A percentile compares a stretch with the other conserved stretches of the same genome.
Conservation (phyloP, 2,329 filamentous ascomycete species). For the Podosphaera aphanis region DNA sequence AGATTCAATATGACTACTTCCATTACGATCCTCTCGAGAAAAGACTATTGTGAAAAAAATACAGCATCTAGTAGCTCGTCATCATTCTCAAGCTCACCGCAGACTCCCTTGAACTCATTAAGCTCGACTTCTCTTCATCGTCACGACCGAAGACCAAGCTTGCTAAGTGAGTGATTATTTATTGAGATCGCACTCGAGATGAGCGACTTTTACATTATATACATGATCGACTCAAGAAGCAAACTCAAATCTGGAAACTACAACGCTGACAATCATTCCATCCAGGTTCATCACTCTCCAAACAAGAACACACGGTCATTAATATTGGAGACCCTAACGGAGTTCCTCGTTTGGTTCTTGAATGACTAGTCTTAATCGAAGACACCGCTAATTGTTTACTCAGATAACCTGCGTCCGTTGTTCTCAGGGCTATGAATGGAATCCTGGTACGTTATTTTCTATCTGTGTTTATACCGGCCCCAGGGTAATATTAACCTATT, state of each 20-base stretch:
- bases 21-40: slow-evolving; percentile 38
- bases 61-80: slow-evolving; percentile 23
- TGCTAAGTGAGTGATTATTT: slow-evolving; percentile 28
- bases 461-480: neutral
- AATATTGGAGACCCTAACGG: slow-evolving; percentile 54
- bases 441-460: slow-evolving; percentile 32
- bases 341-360: slow-evolving; percentile 41
- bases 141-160: slow-evolving; percentile 34
- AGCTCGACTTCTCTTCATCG: slow-evolving; percentile 18
- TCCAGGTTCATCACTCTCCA: slow-evolving; percentile 44
- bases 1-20: slow-evolving; percentile 32
- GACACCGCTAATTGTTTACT: slow-evolving; percentile 4
- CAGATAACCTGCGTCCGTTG: slow-evolving; percentile 62
- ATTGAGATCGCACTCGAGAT: slow-evolving; percentile 1
- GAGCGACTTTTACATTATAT: neutral
- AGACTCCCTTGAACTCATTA: slow-evolving; percentile 20
- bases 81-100: slow-evolving; percentile 32
- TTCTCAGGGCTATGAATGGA: slow-evolving; percentile 65
- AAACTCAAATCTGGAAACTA: neutral
- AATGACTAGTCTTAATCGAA: slow-evolving; percentile 2
- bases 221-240: neutral
- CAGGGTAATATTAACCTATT: slow-evolving; percentile 1
- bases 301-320: slow-evolving; percentile 58
- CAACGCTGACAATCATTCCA: neutral
- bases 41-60: slow-evolving; percentile 22